Conservation (phyloP, 768 basidiomycete genomes). For the Brasilioporus rufonigricans region DNA sequence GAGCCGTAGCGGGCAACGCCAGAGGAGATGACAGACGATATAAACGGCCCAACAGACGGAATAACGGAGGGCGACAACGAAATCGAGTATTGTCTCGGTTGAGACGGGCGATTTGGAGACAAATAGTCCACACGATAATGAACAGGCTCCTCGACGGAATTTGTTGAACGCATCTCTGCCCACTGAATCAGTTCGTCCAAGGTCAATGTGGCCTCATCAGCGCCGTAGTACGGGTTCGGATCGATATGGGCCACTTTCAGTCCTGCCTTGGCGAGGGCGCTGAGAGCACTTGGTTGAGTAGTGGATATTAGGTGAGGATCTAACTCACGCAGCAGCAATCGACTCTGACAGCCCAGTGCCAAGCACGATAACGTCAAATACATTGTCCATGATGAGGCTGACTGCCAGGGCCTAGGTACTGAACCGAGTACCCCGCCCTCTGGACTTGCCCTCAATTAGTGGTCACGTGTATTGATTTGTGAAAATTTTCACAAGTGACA, state of each 20-base stretch:
- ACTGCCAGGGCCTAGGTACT: too few relatives aligned
- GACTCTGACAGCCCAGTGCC: conserved; percentile 86
- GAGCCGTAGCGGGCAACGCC: conserved; percentile 91
- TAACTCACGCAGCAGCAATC: conserved; percentile 81
- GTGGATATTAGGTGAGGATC: conserved; percentile 3
- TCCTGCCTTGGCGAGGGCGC: conserved; percentile 86
- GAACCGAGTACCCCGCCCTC: too few relatives aligned
- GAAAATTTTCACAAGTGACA: conserved; percentile 14
- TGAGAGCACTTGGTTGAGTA: conserved; percentile 31
- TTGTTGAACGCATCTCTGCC: conserved; percentile 44
- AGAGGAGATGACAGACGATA: conserved; percentile 74
- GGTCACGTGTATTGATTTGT: conserved; percentile 23
- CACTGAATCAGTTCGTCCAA: conserved; percentile 77
- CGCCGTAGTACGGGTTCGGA: conserved; percentile 81
- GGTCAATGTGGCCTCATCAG: conserved; percentile 74
- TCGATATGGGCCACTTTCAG: conserved; percentile 89
- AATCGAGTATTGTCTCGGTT: conserved; percentile 77
- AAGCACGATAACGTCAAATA: conserved; percentile 66
- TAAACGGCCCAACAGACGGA: conserved; percentile 73
- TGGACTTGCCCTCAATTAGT: conserved; percentile 26
- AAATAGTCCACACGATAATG: conserved; percentile 37
- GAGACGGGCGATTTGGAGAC: conserved; percentile 43
- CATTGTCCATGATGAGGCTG: conserved; percentile 41
- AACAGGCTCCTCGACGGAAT: conserved; percentile 7
- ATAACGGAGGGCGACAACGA: conserved; percentile 84